Percentiles rank a stretch among this genome's conserved stretches.
Conservation (phyloP, 2,329 filamentous ascomycete species). For the Dothideomycetes sp. region DNA sequence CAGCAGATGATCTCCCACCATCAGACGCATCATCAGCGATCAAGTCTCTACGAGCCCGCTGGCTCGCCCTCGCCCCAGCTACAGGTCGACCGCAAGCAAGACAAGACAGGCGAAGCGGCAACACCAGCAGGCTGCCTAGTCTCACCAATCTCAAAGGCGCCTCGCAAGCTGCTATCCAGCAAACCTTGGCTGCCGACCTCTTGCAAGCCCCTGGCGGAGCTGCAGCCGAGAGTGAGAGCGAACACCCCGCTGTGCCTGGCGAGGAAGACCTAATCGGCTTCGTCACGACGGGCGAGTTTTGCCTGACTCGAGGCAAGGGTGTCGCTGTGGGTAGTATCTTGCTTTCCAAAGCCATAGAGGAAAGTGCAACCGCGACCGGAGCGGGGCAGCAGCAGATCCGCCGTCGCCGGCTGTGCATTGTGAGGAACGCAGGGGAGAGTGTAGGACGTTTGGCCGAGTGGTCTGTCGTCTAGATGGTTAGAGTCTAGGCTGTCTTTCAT, state of each 20-base stretch:
- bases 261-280: constrained; percentile 77
- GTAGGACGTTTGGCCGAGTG: constrained; percentile 70
- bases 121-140: constrained; percentile 9
- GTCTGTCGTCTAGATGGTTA: constrained; percentile 48
- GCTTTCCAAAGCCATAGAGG: constrained; percentile 19
- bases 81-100: constrained; percentile 14
- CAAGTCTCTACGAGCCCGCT: constrained; percentile 50
- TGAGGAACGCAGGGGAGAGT: constrained; percentile 68
- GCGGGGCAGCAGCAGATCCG: constrained; percentile 38
- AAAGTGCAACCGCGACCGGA: constrained; percentile 15
- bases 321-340: constrained; percentile 64
- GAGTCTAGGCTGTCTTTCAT: too few species aligned
- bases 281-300: constrained; percentile 77
- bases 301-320: constrained; percentile 63
- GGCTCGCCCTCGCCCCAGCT: constrained; percentile 50
- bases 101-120: too few species aligned
- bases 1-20: constrained; percentile 24
- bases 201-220: constrained; percentile 22
- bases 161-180: constrained; percentile 24
- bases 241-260: constrained; percentile 58
- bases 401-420: constrained; percentile 57
- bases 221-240: constrained; percentile 12
- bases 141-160: not conserved
- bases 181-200: constrained; percentile 28
- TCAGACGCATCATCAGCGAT: not conserved